Percentiles rank a stretch among this genome's conserved stretches.
Evolutionary conservation across 2,329 filamentous ascomycete genomes (phyloP).

Genomic region (Aureobasidium sp.): DNA sequence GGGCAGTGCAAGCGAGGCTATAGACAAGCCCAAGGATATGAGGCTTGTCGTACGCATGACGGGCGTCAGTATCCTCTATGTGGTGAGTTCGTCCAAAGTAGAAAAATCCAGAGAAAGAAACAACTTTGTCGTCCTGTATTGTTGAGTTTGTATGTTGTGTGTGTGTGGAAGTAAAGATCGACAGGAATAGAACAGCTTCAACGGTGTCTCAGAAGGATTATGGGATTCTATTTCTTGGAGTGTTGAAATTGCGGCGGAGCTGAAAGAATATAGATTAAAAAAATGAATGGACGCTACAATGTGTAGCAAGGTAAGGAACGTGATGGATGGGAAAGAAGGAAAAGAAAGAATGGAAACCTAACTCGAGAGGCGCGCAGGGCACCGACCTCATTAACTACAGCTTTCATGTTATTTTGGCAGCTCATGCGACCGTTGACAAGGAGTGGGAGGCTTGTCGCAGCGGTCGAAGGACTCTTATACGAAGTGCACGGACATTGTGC

Average conservation of each 20-base stretch:
- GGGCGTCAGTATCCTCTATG: background rate
- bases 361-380: background rate
- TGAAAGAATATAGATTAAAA: background rate
- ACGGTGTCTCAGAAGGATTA: constrained; percentile 5
- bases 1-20: background rate
- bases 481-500: constrained; percentile 3
- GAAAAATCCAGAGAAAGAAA: background rate
- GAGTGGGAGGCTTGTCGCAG: background rate
- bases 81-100: background rate
- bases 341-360: background rate
- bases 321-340: background rate
- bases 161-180: background rate
- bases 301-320: constrained; percentile 4
- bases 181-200: constrained; percentile 10
- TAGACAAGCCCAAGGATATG: background rate
- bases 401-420: constrained; percentile 1
- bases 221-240: background rate
- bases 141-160: background rate
- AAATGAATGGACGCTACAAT: constrained; percentile 6
- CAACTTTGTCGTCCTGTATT: background rate
- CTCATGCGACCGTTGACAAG: constrained; percentile 7
- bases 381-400: constrained; percentile 1
- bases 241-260: background rate
- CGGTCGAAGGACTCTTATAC: constrained; percentile 3
- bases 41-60: background rate